Evolutionary conservation across 169 alveolate species (phyloP), one percentile per base, ranked within the genome.

Genomic region (Plasmodium ovale): DNA sequence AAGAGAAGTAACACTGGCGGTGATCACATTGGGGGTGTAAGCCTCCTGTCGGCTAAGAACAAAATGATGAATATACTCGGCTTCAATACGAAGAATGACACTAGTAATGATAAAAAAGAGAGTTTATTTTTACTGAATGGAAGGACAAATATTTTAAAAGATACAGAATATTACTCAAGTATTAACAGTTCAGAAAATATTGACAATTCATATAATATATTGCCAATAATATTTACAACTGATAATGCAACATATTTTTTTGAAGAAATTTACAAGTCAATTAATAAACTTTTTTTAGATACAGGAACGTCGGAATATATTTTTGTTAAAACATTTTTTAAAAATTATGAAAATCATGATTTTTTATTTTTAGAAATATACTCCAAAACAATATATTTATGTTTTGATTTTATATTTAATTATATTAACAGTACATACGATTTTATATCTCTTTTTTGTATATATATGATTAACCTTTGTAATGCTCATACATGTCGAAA

Each of bases 281-380:
- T 88, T 25, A 88, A 70, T 4, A 93, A 93, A 65, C 77, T 93
- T 42, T 56, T 93, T 49, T 59, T 88, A 19, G 96, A 93, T 58
- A 93, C 95, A 1, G 93, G 94, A 0, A 58, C 95, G 3, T 64
- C 92, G 16, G 96, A 93, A 49, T 92, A 79, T 60, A 31, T 59
- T 9, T 92, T 93, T 72, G 53, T 92, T 3, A 58, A 58, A 14
- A 72, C 62, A 29, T 93, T 93, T 54, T 93, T 89, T 49, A 84
- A 51, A n/a, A 62, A 82, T 70, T 49, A 67, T 35, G 90, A 82
- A 31, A 65, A 23, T 16, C 82, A 49, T 3, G 90, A 82, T 37
- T 65, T 82, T 21, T 53, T 82, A 42, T 82, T 82, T 27, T 42
- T 82, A 35, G 74, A 59, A 31, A 59, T 82, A 16, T 82, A 82